Percentiles rank a stretch among this genome's conserved stretches.
Evolutionary conservation across 106 monocot species (phyloP).

Genomic region (Agapanthus africanus): DNA sequence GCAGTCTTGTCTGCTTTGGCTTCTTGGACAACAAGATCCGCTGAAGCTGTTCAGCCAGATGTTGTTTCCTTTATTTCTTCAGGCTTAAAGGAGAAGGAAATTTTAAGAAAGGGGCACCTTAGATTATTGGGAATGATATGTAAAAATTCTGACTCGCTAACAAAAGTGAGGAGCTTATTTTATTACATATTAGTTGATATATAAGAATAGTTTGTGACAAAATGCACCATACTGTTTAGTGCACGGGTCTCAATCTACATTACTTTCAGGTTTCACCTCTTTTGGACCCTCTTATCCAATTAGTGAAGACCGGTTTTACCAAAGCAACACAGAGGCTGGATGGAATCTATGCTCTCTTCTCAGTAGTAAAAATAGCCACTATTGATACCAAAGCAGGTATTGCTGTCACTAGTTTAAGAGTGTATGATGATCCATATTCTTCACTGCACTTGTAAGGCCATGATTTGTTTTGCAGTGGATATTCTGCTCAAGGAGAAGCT

Average conservation of each 20-base stretch:
- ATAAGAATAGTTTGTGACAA: not conserved
- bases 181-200: not conserved
- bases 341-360: constrained; percentile 89
- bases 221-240: not conserved
- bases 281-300: constrained; percentile 61
- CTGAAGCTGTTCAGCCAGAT: constrained; percentile 61
- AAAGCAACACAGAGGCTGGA: constrained; percentile 86
- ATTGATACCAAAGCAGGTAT: constrained; percentile 73
- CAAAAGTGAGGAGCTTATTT: constrained; percentile 29
- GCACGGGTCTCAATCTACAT: not conserved
- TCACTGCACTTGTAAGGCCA: not conserved
- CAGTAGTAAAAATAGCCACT: constrained; percentile 48
- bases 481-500: constrained; percentile 77
- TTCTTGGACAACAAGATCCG: constrained; percentile 61
- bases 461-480: constrained; percentile 44
- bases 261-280: constrained; percentile 54
- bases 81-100: constrained; percentile 88
- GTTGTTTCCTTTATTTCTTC: constrained; percentile 60
- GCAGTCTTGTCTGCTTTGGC: constrained; percentile 65
- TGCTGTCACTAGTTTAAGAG: not conserved
- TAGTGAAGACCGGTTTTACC: constrained; percentile 79
- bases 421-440: not conserved
- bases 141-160: constrained; percentile 59
- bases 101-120: constrained; percentile 79
- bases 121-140: constrained; percentile 61